Percentiles rank a stretch among this genome's conserved stretches.
Conservation (phyloP, 768 basidiomycete genomes). For the Cyathus striatus region DNA sequence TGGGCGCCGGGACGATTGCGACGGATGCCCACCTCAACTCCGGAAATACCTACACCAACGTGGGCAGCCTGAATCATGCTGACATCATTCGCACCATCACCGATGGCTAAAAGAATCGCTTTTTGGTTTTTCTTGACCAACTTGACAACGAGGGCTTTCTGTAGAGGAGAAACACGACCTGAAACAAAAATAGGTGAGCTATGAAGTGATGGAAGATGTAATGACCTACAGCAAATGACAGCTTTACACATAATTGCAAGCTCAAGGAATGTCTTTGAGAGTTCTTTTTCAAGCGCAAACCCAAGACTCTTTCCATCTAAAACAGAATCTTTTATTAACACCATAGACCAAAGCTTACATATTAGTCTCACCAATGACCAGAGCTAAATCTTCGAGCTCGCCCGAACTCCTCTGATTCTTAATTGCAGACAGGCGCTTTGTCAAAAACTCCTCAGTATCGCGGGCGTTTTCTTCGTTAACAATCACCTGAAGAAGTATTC, state of each 20-base stretch:
- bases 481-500: conserved; percentile 57
- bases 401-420: conserved; percentile 89
- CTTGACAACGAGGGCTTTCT: conserved; percentile 97
- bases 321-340: conserved; percentile 7
- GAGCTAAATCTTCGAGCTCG: conserved; percentile 90
- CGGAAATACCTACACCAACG: conserved; percentile 96
- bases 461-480: conserved; percentile 86
- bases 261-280: conserved; percentile 88
- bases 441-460: conserved; percentile 82
- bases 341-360: conserved; percentile 10
- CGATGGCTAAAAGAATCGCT: conserved; percentile 91
- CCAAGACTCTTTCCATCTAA: conserved; percentile 92
- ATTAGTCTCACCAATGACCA: conserved; percentile 98
- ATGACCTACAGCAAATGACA: conserved; percentile 85
- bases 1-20: too few relatives aligned
- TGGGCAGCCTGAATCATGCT: conserved; percentile 99
- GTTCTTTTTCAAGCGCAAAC: conserved; percentile 89
- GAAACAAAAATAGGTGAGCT: conserved; percentile 8
- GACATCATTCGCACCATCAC: conserved; percentile 97
- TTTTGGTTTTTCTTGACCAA: conserved; percentile 98
- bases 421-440: conserved; percentile 85
- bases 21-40: conserved; percentile 76
- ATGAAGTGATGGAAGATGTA: not conserved
- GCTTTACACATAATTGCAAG: conserved; percentile 98
- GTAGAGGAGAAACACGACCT: conserved; percentile 96